Evolutionary conservation across 2,329 filamentous ascomycete genomes (phyloP), one percentile per base, ranked within the genome.

Genomic region (Nothomitra cinnamomea): DNA sequence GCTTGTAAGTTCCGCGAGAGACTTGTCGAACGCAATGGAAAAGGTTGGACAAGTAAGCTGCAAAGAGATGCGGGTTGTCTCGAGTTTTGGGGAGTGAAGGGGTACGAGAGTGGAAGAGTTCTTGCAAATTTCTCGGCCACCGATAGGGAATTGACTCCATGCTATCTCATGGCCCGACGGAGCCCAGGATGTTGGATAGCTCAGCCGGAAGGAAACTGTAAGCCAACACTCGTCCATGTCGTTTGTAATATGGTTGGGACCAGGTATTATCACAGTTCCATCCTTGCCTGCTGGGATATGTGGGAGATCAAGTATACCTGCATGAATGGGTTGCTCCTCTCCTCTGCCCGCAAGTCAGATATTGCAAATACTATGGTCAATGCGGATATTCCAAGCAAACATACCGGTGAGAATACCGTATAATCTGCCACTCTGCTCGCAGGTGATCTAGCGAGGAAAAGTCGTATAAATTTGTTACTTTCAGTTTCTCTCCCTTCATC

Each of bases 151-250:
- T 55, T 81, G 75, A 48, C 66, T 67, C 72, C 75, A 79, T 2
- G 76, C 75, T 22, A 80, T 64, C 57, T 77, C 76, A 56, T 80
- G 74, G 0, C 73, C 70, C 1, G 67, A 60, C 0, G 72, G 60
- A 32, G 74, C 72, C 78, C 79, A 83, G 22, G n/a, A 21, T 12
- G 43, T n/a, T 15, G 13, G 21, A 5, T 0, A 65, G 57, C 0
- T 71, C 25, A 74, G 67, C 3, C 62, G 60, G 54, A 79, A 66
- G 1, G 65, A 66, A 28, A 78, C 59, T 1, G 68, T 71, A 36
- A 79, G 59, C 58, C 70, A 74, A 0, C 67, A 63, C 53, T 76
- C 72, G 17, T 63, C 43, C 13, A 25, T 22, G 22, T 17, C 21
- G 22, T 48, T 15, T 3, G 28, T 21, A 25, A 24, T 63, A 4